phyloP scores from a whole-genome alignment of 2,329 filamentous ascomycete species.

The Microcera coccophila region DNA sequence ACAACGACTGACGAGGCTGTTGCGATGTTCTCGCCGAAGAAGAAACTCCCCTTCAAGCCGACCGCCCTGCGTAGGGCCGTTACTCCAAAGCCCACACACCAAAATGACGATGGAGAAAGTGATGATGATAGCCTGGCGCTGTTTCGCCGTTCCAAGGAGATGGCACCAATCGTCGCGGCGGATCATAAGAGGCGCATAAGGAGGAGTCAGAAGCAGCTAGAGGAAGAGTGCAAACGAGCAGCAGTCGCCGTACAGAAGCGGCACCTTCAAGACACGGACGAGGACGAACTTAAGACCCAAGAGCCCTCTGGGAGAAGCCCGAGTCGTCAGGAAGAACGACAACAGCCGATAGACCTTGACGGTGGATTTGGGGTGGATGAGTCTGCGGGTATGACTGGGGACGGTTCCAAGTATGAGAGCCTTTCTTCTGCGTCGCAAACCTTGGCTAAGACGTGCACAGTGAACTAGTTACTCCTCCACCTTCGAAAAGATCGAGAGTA shows the following conservation, averaged over 20 bases:
- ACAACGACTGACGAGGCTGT: constrained; percentile 32
- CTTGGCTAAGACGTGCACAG: constrained; percentile 22
- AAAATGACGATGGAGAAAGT: constrained; percentile 16
- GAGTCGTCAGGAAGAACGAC: no score
- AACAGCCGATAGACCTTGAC: constrained; percentile 1
- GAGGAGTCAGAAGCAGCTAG: constrained; percentile 25
- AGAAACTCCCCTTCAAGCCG: constrained; percentile 49
- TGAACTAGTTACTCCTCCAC: constrained; percentile 35
- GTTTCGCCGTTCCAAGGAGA: constrained; percentile 49
- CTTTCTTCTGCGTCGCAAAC: neutral
- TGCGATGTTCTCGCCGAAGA: constrained; percentile 23
- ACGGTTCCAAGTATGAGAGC: constrained; percentile 19
- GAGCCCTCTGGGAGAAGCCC: no score
- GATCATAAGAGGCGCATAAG: constrained; percentile 34
- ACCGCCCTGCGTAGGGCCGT: constrained; percentile 39
- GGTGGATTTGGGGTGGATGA: constrained; percentile 9
- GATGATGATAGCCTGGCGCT: constrained; percentile 41
- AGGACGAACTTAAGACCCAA: no score
- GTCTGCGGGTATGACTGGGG: constrained; percentile 8
- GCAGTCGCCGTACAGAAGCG: constrained; percentile 20
- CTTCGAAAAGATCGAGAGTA: constrained; percentile 37
- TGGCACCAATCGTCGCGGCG: constrained; percentile 44
- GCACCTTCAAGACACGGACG: constrained; percentile 11
- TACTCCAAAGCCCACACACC: constrained; percentile 22
- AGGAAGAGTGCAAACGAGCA: constrained; percentile 16